phyloP scores from a whole-genome alignment of 352 stramenopile species.

The Pythium sukuiense region DNA sequence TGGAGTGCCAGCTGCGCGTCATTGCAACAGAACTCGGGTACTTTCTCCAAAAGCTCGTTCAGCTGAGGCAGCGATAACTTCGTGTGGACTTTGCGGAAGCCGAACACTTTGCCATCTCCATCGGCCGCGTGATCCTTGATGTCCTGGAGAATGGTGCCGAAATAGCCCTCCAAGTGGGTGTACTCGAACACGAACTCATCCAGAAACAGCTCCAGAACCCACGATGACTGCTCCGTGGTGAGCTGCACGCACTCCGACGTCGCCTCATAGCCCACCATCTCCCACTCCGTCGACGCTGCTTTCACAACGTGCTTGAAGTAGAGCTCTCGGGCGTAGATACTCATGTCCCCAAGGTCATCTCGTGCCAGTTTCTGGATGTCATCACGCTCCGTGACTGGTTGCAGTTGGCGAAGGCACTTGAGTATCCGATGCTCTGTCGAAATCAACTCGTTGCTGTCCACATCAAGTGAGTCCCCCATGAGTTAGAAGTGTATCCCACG shows the following conservation, averaged over 20 bases:
- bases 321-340: conserved; percentile 26
- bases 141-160: conserved; percentile 44
- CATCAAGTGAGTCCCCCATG: too few relatives aligned
- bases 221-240: conserved; percentile 1
- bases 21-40: neutral
- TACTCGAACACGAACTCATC: conserved; percentile 42
- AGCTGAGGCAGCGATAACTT: conserved; percentile 42
- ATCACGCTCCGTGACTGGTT: neutral
- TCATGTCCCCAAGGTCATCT: conserved; percentile 14
- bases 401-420: neutral
- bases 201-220: conserved; percentile 34
- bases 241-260: neutral
- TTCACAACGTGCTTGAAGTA: conserved; percentile 21
- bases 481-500: neutral
- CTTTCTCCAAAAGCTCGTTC: conserved; percentile 28
- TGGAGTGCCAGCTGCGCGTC: conserved; percentile 11
- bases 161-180: conserved; percentile 32
- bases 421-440: conserved; percentile 1
- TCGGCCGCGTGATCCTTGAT: conserved; percentile 20
- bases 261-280: neutral
- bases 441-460: neutral
- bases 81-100: conserved; percentile 34
- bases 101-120: conserved; percentile 28
- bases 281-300: neutral
- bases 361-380: neutral